Conservation (phyloP, 2,329 filamentous ascomycete genomes). For the Calonectria leucothoes region DNA sequence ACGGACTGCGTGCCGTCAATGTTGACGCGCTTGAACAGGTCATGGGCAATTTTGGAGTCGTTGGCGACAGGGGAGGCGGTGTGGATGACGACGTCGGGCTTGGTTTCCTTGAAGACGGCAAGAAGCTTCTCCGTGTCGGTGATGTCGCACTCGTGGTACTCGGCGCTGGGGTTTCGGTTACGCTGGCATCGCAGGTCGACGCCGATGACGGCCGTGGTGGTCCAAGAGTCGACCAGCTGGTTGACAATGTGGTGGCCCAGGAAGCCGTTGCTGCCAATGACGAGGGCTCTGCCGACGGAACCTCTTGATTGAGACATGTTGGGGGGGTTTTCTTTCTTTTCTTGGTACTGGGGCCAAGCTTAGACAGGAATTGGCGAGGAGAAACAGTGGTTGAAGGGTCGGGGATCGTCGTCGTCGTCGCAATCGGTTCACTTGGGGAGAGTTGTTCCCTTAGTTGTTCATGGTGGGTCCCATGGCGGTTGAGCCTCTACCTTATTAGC, state of each 20-base stretch:
- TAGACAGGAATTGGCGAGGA: not conserved
- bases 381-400: not conserved
- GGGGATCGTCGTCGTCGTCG: not conserved
- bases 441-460: slow-evolving; percentile 2
- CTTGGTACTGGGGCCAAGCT: too few species aligned
- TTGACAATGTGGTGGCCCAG: slow-evolving; percentile 85
- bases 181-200: slow-evolving; percentile 78
- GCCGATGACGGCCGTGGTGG: slow-evolving; percentile 70
- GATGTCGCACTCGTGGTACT: slow-evolving; percentile 83
- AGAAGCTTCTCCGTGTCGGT: slow-evolving; percentile 72
- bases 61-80: slow-evolving; percentile 80
- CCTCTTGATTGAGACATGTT: slow-evolving; percentile 44
- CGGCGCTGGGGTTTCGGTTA: slow-evolving; percentile 70
- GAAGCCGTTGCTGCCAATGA: slow-evolving; percentile 88
- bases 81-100: slow-evolving; percentile 89
- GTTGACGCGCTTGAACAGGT: slow-evolving; percentile 84
- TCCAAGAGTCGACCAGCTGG: slow-evolving; percentile 69
- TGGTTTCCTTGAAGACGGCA: slow-evolving; percentile 72
- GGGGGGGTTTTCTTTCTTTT: too few species aligned
- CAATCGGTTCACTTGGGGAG: not conserved
- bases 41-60: slow-evolving; percentile 65
- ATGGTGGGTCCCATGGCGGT: slow-evolving; percentile 21
- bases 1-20: slow-evolving; percentile 86
- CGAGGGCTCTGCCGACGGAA: slow-evolving; percentile 75
- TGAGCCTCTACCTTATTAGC: slow-evolving; percentile 18